phyloP scores from a whole-genome alignment of 768 basidiomycete species.

The Lactarius tabidus region DNA sequence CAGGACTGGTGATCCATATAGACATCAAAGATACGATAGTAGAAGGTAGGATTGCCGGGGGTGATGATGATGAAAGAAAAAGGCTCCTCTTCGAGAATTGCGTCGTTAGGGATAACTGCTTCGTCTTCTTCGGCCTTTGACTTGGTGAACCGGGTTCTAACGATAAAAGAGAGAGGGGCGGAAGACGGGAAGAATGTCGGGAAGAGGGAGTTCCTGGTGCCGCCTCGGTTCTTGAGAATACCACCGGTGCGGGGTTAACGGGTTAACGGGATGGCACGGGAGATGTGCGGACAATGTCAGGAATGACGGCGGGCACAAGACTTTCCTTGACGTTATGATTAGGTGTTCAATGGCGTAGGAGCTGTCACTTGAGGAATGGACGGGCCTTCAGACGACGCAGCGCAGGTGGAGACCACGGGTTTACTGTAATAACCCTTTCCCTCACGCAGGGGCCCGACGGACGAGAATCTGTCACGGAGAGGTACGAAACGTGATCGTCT shows the following conservation, averaged over 20 bases:
- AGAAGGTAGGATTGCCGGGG: background rate
- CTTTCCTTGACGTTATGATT: constrained; percentile 31
- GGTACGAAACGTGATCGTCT: constrained; percentile 18
- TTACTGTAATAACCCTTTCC: constrained; percentile 17
- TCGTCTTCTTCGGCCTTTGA: constrained; percentile 39
- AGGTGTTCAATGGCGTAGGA: constrained; percentile 6
- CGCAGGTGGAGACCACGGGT: constrained; percentile 22
- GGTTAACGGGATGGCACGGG: constrained; percentile 25
- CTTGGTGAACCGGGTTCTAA: constrained; percentile 34
- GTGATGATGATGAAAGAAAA: constrained; percentile 30
- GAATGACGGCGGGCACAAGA: constrained; percentile 32
- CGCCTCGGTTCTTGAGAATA: constrained; percentile 44
- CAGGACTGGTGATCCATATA: constrained; percentile 18
- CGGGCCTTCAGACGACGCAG: constrained; percentile 19
- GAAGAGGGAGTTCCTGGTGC: constrained; percentile 33
- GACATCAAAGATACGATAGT: constrained; percentile 4
- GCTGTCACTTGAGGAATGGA: constrained; percentile 12
- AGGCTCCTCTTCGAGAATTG: constrained; percentile 56
- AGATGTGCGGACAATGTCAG: constrained; percentile 29
- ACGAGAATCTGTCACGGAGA: constrained; percentile 19
- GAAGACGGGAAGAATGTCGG: constrained; percentile 36
- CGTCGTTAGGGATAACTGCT: constrained; percentile 66
- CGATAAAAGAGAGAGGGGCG: constrained; percentile 33
- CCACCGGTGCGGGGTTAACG: constrained; percentile 30
- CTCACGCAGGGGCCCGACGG: constrained; percentile 22